phyloP scores from a whole-genome alignment of 345 rosid species.

The Gossypium rotundifolium region DNA sequence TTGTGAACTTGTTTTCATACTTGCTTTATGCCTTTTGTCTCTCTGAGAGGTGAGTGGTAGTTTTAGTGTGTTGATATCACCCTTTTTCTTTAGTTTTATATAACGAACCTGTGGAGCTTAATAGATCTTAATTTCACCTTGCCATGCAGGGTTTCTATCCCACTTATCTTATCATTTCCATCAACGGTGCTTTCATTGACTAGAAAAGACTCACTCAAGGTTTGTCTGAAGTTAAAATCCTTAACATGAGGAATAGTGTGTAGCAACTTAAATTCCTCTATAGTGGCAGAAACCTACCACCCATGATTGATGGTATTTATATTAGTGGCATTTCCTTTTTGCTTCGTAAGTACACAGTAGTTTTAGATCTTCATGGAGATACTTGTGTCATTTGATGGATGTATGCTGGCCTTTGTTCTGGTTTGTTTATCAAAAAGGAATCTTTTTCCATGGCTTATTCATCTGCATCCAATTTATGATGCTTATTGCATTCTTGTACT shows the following conservation, averaged over 20 bases:
- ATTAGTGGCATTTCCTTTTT: neutral
- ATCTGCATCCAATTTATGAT: neutral
- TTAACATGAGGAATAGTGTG: neutral
- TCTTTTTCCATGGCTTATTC: neutral
- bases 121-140: conserved; percentile 9
- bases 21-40: neutral
- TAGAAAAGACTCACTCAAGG: conserved; percentile 68
- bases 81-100: neutral
- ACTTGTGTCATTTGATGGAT: neutral
- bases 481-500: neutral
- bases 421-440: neutral
- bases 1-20: neutral
- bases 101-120: neutral
- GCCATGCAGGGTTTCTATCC: conserved; percentile 64
- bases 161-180: conserved; percentile 78
- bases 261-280: neutral
- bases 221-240: conserved; percentile 19
- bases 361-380: neutral
- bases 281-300: neutral
- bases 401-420: neutral
- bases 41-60: neutral
- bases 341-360: neutral
- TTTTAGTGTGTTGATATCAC: neutral
- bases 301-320: neutral
- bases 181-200: conserved; percentile 75